A percentile compares a stretch with the other conserved stretches of the same genome.
Conservation (phyloP, 768 basidiomycete species). For the Lenzites betulinus region DNA sequence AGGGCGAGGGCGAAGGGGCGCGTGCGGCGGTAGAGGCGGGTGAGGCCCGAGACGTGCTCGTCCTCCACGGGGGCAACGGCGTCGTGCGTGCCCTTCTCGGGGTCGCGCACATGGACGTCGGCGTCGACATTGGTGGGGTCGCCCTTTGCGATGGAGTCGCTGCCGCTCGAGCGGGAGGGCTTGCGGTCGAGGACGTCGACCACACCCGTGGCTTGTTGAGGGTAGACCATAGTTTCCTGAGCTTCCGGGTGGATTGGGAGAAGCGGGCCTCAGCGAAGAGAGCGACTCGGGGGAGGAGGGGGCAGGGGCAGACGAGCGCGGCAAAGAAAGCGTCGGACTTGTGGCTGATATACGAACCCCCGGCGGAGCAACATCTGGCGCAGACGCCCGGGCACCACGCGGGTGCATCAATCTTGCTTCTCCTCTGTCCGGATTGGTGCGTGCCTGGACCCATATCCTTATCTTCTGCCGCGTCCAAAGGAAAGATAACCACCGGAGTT, state of each 20-base stretch:
- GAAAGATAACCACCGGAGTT: neutral
- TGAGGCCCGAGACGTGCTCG: slow-evolving; percentile 17
- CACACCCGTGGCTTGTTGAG: neutral
- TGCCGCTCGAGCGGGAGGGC: slow-evolving; percentile 25
- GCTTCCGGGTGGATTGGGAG: neutral
- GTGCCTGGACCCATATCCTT: slow-evolving; percentile 16
- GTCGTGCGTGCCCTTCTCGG: slow-evolving; percentile 3
- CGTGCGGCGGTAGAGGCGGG: slow-evolving; percentile 16
- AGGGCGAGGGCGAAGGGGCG: slow-evolving; percentile 46
- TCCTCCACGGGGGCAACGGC: slow-evolving; percentile 13
- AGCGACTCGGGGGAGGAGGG: neutral
- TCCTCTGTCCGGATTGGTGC: slow-evolving; percentile 1
- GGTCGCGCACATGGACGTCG: slow-evolving; percentile 22
- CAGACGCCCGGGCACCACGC: slow-evolving; percentile 16
- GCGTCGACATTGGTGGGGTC: slow-evolving; percentile 26
- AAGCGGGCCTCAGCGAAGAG: slow-evolving; percentile 1
- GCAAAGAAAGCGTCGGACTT: slow-evolving; percentile 10
- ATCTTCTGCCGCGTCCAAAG: neutral
- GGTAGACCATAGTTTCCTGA: neutral
- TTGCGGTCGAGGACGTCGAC: slow-evolving; percentile 22
- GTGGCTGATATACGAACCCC: slow-evolving; percentile 9
- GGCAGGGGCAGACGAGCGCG: slow-evolving; percentile 21
- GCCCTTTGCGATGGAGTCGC: slow-evolving; percentile 28
- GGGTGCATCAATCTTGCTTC: slow-evolving; percentile 14
- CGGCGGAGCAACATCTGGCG: neutral